A percentile compares a stretch with the other conserved stretches of the same genome.
Conservation (phyloP, 2,329 filamentous ascomycete genomes). For the Phialophora verrucosa region DNA sequence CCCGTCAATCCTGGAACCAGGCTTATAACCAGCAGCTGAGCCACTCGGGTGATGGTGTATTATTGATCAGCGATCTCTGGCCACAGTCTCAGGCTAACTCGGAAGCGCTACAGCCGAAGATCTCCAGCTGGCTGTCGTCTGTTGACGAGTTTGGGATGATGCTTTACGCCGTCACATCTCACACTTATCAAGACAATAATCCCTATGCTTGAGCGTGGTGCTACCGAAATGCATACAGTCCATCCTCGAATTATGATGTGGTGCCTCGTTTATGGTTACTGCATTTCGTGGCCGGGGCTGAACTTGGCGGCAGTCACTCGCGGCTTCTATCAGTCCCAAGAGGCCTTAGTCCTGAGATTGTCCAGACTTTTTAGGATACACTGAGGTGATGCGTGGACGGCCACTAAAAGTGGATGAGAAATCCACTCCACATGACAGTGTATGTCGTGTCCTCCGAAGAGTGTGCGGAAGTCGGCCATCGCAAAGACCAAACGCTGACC, state of each 20-base stretch:
- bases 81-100: conserved; percentile 45
- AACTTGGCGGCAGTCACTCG: neutral
- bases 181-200: conserved; percentile 48
- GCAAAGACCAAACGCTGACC: conserved; percentile 12
- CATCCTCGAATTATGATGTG: neutral
- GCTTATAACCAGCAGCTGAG: conserved; percentile 52
- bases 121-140: conserved; percentile 58
- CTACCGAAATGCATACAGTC: neutral
- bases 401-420: conserved; percentile 12
- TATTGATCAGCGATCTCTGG: conserved; percentile 62
- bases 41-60: conserved; percentile 50
- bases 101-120: conserved; percentile 43
- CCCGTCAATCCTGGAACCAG: conserved; percentile 50
- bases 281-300: neutral
- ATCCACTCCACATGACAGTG: conserved; percentile 1
- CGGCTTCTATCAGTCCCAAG: neutral
- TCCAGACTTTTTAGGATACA: neutral
- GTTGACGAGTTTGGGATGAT: conserved; percentile 62
- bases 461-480: neutral
- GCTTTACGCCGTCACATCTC: conserved; percentile 57
- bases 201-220: neutral
- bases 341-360: neutral
- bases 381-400: conserved; percentile 6
- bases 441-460: neutral
- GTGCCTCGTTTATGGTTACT: neutral